Evolutionary conservation across 177 flowering plant genomes (phyloP).

Genomic region (Tripterygium wilfordii): DNA sequence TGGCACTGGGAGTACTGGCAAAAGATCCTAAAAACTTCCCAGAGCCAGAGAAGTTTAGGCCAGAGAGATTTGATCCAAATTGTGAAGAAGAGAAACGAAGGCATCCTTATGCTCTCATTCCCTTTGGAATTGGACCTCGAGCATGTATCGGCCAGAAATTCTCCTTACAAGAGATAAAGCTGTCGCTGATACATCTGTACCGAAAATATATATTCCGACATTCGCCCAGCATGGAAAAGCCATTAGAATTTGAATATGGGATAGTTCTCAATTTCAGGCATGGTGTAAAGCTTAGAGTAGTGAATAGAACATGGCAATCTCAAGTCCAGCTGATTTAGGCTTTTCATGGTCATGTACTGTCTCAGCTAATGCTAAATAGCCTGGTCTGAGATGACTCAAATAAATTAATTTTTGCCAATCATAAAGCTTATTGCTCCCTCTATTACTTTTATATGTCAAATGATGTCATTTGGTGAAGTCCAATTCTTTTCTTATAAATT

Average conservation of each 20-base stretch:
- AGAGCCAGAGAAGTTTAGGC: slow-evolving; percentile 85
- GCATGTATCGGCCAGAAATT: slow-evolving; percentile 88
- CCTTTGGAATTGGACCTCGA: slow-evolving; percentile 92
- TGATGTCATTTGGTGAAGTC: no score
- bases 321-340: no score
- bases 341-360: no score
- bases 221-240: slow-evolving; percentile 79
- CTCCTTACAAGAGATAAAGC: slow-evolving; percentile 81
- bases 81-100: slow-evolving; percentile 75
- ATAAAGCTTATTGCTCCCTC: no score
- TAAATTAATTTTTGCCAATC: no score
- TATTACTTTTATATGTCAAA: no score
- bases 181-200: slow-evolving; percentile 71
- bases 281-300: slow-evolving; percentile 75
- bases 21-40: slow-evolving; percentile 89
- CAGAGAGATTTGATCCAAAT: slow-evolving; percentile 83
- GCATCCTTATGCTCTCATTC: slow-evolving; percentile 94
- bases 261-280: slow-evolving; percentile 83
- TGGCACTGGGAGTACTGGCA: slow-evolving; percentile 86
- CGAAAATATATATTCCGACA: slow-evolving; percentile 62
- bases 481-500: no score
- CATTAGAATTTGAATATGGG: slow-evolving; percentile 72
- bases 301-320: slow-evolving; percentile 40
- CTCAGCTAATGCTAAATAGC: no score
- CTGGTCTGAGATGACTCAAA: no score